Conservation (phyloP, 192 early-diverging fungal species). For the Coemansia sp. region DNA sequence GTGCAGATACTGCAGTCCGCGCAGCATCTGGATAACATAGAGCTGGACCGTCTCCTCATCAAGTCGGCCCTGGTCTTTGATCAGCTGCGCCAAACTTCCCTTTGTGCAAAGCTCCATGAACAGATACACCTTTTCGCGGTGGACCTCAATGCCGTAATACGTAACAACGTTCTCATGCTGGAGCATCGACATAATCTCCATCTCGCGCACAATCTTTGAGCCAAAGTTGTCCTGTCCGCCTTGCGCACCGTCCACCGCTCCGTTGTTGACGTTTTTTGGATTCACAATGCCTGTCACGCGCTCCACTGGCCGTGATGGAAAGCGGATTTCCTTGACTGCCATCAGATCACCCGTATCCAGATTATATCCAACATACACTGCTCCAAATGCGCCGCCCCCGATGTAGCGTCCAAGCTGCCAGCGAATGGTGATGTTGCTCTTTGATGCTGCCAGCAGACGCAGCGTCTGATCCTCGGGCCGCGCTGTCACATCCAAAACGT, state of each 20-base stretch:
- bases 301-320: conserved; percentile 61
- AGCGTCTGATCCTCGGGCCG: conserved; percentile 79
- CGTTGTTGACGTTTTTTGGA: conserved; percentile 11
- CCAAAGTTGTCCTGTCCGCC: conserved; percentile 35
- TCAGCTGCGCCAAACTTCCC: conserved; percentile 68
- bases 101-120: conserved; percentile 93
- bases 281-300: conserved; percentile 8
- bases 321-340: conserved; percentile 92
- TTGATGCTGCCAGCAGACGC: conserved; percentile 72
- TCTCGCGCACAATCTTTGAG: conserved; percentile 81
- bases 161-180: conserved; percentile 88
- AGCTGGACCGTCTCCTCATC: conserved; percentile 71
- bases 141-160: conserved; percentile 91
- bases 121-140: conserved; percentile 82
- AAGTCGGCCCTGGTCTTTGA: conserved; percentile 76
- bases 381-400: conserved; percentile 85
- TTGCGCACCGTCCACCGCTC: conserved; percentile 4
- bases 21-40: conserved; percentile 81
- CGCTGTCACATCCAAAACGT: conserved; percentile 71
- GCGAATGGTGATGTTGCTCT: conserved; percentile 75
- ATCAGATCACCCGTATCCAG: conserved; percentile 81
- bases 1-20: conserved; percentile 85
- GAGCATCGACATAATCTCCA: conserved; percentile 89
- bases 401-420: conserved; percentile 87
- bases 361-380: conserved; percentile 83